phyloP scores from a whole-genome alignment of 106 monocot species.

The Allium sativum region DNA sequence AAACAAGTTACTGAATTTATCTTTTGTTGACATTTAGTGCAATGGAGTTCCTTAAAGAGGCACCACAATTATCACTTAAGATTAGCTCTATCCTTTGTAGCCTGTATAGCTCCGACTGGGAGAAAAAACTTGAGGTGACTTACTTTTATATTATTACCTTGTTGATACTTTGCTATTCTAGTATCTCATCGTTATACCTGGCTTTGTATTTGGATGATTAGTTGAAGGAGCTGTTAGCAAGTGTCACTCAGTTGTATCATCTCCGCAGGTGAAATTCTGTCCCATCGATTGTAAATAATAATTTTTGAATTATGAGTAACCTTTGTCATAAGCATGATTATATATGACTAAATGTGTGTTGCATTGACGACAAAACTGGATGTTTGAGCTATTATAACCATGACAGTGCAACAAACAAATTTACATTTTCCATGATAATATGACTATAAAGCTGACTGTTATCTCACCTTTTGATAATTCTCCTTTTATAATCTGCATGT shows the following conservation, averaged over 20 bases:
- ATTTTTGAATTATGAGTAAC: no score
- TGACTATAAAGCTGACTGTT: no score
- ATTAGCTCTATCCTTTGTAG: slow-evolving; percentile 27
- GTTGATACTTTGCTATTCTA: no score
- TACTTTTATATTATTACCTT: not conserved
- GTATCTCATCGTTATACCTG: no score
- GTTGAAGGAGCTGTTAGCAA: slow-evolving; percentile 65
- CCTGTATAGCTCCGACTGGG: slow-evolving; percentile 70
- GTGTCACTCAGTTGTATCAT: slow-evolving; percentile 47
- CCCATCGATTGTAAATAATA: not conserved
- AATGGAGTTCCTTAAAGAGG: slow-evolving; percentile 44
- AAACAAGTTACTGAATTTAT: not conserved
- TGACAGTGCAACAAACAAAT: no score
- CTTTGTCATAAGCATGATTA: no score
- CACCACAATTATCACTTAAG: slow-evolving; percentile 61
- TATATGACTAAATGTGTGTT: no score
- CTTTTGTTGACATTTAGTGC: not conserved
- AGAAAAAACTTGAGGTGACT: slow-evolving; percentile 62
- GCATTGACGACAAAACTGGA: no score
- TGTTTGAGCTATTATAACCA: no score
- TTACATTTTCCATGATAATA: no score
- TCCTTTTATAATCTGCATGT: no score
- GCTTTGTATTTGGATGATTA: slow-evolving; percentile 12
- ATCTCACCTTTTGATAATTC: no score
- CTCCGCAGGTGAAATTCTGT: slow-evolving; percentile 49